phyloP scores from a whole-genome alignment of 208 protist genomes.

The Acanthamoeba divionensis region DNA sequence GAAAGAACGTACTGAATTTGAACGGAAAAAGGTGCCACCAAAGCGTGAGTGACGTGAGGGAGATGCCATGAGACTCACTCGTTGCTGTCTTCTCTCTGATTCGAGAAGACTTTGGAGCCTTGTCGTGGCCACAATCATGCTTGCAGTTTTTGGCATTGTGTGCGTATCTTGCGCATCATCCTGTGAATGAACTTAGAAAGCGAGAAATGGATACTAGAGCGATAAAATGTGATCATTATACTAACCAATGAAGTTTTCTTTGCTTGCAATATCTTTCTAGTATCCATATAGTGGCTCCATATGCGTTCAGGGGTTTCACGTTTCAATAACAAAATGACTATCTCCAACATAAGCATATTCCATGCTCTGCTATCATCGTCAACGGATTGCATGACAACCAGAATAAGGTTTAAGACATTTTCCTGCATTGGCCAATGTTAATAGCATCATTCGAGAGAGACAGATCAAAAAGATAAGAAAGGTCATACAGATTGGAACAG shows the following conservation, averaged over 20 bases:
- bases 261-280: no score
- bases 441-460: neutral
- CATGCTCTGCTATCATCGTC: neutral
- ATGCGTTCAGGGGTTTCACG: slow-evolving; percentile 1
- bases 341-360: slow-evolving; percentile 33
- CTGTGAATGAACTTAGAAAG: no score
- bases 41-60: slow-evolving; percentile 45
- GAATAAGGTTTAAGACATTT: neutral
- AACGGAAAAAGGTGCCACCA: slow-evolving; percentile 33
- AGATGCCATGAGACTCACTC: slow-evolving; percentile 12
- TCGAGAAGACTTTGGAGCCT: no score
- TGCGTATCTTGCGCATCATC: no score
- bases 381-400: neutral
- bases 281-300: neutral
- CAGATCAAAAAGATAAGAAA: neutral
- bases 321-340: neutral
- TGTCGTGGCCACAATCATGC: no score
- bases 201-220: no score
- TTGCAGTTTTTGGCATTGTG: no score
- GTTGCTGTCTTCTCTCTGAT: no score
- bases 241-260: no score
- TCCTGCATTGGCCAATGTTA: neutral
- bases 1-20: neutral
- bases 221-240: no score
- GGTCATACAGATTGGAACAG: neutral